Conservation (phyloP, 257 asterid species). For the Solanum boliviense region DNA sequence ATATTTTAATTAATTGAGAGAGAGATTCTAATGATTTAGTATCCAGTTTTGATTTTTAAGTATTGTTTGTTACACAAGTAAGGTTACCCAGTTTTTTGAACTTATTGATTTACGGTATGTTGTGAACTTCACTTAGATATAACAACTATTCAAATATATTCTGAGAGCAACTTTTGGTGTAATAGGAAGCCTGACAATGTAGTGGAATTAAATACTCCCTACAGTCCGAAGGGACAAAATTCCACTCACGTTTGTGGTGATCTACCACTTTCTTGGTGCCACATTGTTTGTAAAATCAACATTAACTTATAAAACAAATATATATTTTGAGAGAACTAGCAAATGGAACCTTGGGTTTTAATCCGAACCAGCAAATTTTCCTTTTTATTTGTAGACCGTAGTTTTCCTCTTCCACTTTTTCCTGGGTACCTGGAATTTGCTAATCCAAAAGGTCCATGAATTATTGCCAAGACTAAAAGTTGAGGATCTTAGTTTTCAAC, state of each 20-base stretch:
- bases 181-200: background rate
- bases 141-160: background rate
- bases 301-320: background rate
- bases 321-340: background rate
- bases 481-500: background rate
- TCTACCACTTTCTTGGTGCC: background rate
- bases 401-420: background rate
- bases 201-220: background rate
- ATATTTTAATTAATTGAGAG: background rate
- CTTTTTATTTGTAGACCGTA: background rate
- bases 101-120: background rate
- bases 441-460: background rate
- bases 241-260: background rate
- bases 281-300: background rate
- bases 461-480: background rate
- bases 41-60: background rate
- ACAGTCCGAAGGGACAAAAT: background rate
- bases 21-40: background rate
- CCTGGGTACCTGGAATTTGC: background rate
- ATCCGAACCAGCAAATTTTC: background rate
- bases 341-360: background rate
- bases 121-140: background rate
- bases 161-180: background rate
- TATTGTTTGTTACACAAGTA: background rate
- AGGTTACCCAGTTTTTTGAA: background rate